Evolutionary conservation across 208 protist genomes (phyloP), one percentile per base, ranked within the genome.

Genomic region (Trypanosoma mega): DNA sequence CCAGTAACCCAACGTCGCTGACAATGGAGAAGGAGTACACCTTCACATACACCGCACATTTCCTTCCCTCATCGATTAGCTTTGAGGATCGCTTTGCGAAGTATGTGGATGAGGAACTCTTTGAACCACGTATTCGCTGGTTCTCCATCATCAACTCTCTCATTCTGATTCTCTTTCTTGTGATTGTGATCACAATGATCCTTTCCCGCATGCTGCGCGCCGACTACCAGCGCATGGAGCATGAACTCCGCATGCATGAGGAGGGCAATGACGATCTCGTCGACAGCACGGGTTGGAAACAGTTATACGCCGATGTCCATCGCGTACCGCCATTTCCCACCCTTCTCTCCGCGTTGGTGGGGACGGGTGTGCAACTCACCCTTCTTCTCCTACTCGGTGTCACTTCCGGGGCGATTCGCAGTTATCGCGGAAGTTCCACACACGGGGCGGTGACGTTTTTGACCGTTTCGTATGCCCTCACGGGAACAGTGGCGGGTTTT

Each of bases 201-300:
- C 58, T 98, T 12, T 85, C 87, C 20, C 76, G 94, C 21, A 90
- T 89, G 12, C 57, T 98, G 2, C 78, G 82, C 4, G 76, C 61
- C 11, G 96, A 98, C 49, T 88, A 85, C 45, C 70, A 82, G 11
- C 83, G 82, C 29, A 90, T 97, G 41, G 72, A 90, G 33, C 60
- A 76, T 26, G 79, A 87, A 12, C 50, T 85, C 29, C 52, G 86
- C 29, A 46, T 80, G 6, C 52, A 61, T 8, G 68, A 68, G 33
- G 77, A 83, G 11, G 75, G 68, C 2, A 73, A 72, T 12, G 74
- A 89, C 49, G 63, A 67, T 20, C 59, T 82, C 23, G 48, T 87
- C 1, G 96, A 98, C 16, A 93, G 97, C 26, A 92, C 92, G 11
- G 97, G 97, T 1, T 99, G 97, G 97, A 98, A 98, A 61, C 90